A percentile compares a stretch with the other conserved stretches of the same genome.
Conservation (phyloP, 352 stramenopile genomes). For the Phytophthora idaei region DNA sequence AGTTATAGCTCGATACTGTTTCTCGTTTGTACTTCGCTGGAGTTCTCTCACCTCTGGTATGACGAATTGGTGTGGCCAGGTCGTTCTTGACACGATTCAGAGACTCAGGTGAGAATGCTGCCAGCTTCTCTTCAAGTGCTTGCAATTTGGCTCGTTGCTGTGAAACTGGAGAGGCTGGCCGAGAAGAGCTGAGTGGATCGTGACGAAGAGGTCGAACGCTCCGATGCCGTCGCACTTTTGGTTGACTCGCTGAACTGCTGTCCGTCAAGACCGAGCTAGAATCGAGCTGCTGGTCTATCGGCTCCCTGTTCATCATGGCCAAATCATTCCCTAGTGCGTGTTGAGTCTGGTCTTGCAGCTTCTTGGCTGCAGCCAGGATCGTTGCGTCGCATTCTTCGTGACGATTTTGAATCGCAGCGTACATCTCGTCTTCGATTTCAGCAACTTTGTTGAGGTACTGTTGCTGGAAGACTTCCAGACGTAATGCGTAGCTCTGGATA, state of each 20-base stretch:
- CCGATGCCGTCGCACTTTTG: constrained; percentile 5
- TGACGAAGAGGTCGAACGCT: constrained; percentile 9
- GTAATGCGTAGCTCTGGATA: constrained; percentile 53
- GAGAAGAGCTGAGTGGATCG: constrained; percentile 11
- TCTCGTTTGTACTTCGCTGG: constrained; percentile 5
- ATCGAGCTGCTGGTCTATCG: constrained; percentile 10
- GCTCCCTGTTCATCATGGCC: constrained; percentile 2
- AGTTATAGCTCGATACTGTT: background rate
- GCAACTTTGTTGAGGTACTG: constrained; percentile 61
- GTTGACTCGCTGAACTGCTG: constrained; percentile 20
- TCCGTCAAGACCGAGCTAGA: constrained; percentile 17
- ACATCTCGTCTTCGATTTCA: constrained; percentile 61
- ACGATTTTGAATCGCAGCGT: constrained; percentile 50
- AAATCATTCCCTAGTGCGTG: constrained; percentile 30
- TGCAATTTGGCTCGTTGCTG: constrained; percentile 61
- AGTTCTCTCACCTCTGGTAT: background rate
- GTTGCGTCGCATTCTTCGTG: constrained; percentile 42
- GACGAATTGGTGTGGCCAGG: constrained; percentile 8
- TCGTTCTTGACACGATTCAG: constrained; percentile 47
- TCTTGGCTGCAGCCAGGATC: constrained; percentile 48
- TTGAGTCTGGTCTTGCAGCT: constrained; percentile 56
- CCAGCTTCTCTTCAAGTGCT: constrained; percentile 59
- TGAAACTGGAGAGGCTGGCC: constrained; percentile 46
- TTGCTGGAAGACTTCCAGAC: constrained; percentile 66
- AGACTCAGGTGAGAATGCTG: constrained; percentile 53